Evolutionary conservation across 1,139 yeast species (phyloP), one percentile per base, ranked within the genome.

Genomic region (Schizosaccharomyces versatilis): DNA sequence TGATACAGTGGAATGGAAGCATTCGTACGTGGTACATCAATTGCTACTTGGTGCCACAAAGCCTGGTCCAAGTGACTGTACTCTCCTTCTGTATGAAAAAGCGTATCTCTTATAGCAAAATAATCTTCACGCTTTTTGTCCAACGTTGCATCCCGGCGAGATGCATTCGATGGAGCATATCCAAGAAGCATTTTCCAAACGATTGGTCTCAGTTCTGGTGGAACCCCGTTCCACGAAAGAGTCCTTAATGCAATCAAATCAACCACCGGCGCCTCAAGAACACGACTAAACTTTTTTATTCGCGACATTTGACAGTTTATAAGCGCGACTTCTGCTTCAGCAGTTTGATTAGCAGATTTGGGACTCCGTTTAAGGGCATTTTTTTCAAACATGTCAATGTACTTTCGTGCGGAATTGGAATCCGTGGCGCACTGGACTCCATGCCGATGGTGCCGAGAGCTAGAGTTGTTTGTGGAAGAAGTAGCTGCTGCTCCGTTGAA

Each of bases 201-300:
- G 54, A 81, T 69, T 0, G 97, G 86, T 57, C 97, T 72, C 57
- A 88, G 72, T 58, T 80, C 81, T 15, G 75, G 71, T 0, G 98
- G 98, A 10, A 93, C 77, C 1, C 99, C 98, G 61, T 88, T 83
- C 98, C 98, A 90, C 9, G 95, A 77, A 55, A 86, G 73, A 64
- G 81, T 79, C 59, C 85, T 76, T 57, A 90, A 72, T 52, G 81
- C 90, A 48, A 73, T 71, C 54, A 79, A 65, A 60, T 83, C 81
- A 44, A 88, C 79, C 47, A 76, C 75, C 19, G 78, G 76, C 41
- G 76, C 75, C 14, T 77, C 73, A 52, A 90, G 68, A 3, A 84
- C 72, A 47, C 73, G 73, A 56, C 78, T 79, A 67, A 86, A 85
- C 64, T 79, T 81, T 53, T 75, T 70, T 62, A 80, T 80, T 57